Conservation (phyloP, 805 yeast genomes). For the Jamesozyma jinghongensis region DNA sequence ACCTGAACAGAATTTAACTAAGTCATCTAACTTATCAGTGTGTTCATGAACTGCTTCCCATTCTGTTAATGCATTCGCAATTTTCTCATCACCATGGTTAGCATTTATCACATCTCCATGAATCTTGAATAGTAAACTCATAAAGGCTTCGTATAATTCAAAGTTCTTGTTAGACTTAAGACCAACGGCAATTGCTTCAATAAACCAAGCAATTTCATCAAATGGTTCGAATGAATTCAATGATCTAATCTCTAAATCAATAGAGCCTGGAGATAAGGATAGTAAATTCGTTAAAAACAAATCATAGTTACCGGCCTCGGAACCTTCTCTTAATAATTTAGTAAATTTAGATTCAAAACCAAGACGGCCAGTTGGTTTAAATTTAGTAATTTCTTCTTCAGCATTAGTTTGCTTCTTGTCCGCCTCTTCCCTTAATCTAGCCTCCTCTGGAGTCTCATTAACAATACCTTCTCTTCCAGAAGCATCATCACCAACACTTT, state of each 20-base stretch:
- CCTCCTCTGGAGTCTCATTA: constrained; percentile 17
- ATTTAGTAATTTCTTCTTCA: constrained; percentile 23
- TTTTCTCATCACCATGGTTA: constrained; percentile 30
- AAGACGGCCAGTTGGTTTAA: constrained; percentile 26
- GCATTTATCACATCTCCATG: constrained; percentile 73
- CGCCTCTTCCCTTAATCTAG: constrained; percentile 11
- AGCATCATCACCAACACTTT: constrained; percentile 64
- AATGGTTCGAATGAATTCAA: constrained; percentile 58
- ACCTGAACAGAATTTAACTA: constrained; percentile 74
- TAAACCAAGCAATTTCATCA: constrained; percentile 54
- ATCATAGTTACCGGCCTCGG: constrained; percentile 33
- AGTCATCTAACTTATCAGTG: constrained; percentile 48
- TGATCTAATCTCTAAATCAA: constrained; percentile 84
- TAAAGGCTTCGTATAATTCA: constrained; percentile 76
- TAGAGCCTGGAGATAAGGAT: constrained; percentile 58
- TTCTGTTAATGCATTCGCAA: constrained; percentile 38
- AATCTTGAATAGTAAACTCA: constrained; percentile 58
- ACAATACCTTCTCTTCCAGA: constrained; percentile 32
- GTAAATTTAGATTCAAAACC: constrained; percentile 72
- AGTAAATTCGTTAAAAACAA: constrained; percentile 49
- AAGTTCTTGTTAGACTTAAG: constrained; percentile 46
- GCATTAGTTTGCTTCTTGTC: constrained; percentile 15
- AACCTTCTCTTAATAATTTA: constrained; percentile 46
- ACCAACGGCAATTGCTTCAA: constrained; percentile 59
- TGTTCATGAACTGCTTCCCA: constrained; percentile 42